Evolutionary conservation across 768 basidiomycete species (phyloP), one percentile per base, ranked within the genome.

Genomic region (Leucosporidium yakuticum): DNA sequence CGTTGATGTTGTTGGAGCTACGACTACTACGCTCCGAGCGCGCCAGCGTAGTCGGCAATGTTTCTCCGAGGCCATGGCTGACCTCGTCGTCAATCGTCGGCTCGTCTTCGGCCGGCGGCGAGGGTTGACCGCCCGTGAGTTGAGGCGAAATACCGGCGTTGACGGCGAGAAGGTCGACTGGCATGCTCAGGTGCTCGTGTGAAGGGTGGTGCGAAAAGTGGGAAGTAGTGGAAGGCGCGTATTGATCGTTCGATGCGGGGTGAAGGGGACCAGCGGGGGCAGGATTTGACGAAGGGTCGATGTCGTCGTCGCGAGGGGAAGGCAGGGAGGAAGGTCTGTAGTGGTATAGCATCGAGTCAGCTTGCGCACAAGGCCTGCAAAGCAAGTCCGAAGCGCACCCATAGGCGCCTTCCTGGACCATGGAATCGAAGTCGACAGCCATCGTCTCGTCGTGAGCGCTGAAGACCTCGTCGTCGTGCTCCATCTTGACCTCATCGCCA

Each of bases 371-470:
- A 15, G 8, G 2, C 29, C 4, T 8, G 1, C 25, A 29, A 34
- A 5, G 1, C n/a, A n/a, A 36, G 12, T 4, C 32, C 2, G 54
- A 62, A 44, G n/a, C 23, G 23, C 48, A 74, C 73, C 69, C 63
- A 71, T 73, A 62, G 15, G 61, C 57, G 56, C 72, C 57, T 36
- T 66, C 60, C 62, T 70, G 64, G 44, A 73, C 62, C 71, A 71
- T 63, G 65, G 73, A 65, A 54, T 68, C 68, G 61, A 65, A 67
- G 34, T 74, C 60, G 63, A 72, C 62, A 62, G 62, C 29, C 58
- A 59, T 59, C 14, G 23, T 15, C 39, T 9, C 36, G 2, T 8
- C 34, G 14, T n/a, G n/a, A n/a, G n/a, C n/a, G n/a, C n/a, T n/a
- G n/a, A n/a, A n/a, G n/a, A n/a, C n/a, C n/a, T 34, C 8, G 36